phyloP scores from a whole-genome alignment of 495 filamentous ascomycete species.

The Neurospora sp. region DNA sequence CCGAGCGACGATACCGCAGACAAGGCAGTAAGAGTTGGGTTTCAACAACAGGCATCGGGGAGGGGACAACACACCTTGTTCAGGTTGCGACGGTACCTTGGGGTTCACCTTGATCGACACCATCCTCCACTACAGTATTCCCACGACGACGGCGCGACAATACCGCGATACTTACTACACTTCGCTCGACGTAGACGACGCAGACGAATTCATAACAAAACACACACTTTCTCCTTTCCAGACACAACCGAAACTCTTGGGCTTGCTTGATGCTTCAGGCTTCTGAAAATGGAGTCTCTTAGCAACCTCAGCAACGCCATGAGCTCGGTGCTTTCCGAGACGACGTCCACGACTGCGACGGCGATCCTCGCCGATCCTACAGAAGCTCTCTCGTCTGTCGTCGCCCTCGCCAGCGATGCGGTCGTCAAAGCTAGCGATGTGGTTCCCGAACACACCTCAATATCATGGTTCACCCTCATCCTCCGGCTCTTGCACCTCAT shows the following conservation, averaged over 20 bases:
- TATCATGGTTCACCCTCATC: conserved; percentile 39
- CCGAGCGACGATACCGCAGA: neutral
- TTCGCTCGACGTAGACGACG: neutral
- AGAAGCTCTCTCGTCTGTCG: conserved; percentile 20
- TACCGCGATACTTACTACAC: neutral
- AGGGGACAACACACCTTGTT: neutral
- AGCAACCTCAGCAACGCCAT: neutral
- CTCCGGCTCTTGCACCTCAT: conserved; percentile 51
- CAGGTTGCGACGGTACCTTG: neutral
- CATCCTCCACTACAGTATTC: neutral
- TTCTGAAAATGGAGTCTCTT: conserved; percentile 1
- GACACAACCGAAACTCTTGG: neutral
- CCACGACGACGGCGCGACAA: neutral
- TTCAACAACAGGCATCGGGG: neutral
- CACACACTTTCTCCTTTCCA: neutral
- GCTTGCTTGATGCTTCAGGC: neutral
- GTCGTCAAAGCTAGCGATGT: conserved; percentile 28
- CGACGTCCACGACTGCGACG: neutral
- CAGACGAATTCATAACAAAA: neutral
- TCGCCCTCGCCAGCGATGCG: conserved; percentile 28
- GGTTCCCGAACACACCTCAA: conserved; percentile 24
- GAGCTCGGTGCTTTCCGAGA: neutral
- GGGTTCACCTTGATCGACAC: neutral
- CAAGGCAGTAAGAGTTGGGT: neutral
- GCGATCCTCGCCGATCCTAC: conserved; percentile 8